These are phyloP conservation scores for Lodderomyces elongisporus DNA, from an alignment of 1,139 yeast species.

Conservation along the genomic window DNA sequence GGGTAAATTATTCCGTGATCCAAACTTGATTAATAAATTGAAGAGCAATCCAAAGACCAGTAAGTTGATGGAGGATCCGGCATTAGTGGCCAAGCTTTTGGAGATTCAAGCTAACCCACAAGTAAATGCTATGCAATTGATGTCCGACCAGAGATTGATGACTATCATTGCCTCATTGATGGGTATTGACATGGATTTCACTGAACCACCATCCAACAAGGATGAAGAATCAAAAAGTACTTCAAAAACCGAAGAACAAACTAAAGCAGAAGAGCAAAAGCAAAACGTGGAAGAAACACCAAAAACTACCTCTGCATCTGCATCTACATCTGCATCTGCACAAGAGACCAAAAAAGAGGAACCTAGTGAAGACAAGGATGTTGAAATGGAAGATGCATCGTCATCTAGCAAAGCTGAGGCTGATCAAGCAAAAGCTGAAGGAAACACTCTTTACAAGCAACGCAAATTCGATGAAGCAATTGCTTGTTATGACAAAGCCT, in stretches of 20 bases:
- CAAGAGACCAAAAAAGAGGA: constrained; percentile 18
- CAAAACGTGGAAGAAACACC: constrained; percentile 11
- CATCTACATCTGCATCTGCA: too few species aligned
- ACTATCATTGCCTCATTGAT: constrained; percentile 79
- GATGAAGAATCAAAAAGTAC: constrained; percentile 13
- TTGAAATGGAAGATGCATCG: constrained; percentile 28
- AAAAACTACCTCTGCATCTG: too few species aligned
- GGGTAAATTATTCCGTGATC: constrained; percentile 75
- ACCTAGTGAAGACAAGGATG: constrained; percentile 22
- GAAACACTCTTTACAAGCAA: constrained; percentile 80
- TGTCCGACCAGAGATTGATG: constrained; percentile 83
- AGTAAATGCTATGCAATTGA: constrained; percentile 58
- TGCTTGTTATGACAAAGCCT: constrained; percentile 78
- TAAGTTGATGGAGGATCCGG: constrained; percentile 83
- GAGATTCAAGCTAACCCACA: constrained; percentile 70
- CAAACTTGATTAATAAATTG: constrained; percentile 69
- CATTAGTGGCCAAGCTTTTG: constrained; percentile 66
- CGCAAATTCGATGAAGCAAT: constrained; percentile 93
- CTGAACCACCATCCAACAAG: constrained; percentile 21
- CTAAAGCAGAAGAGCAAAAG: constrained; percentile 15
- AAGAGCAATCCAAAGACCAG: constrained; percentile 83
- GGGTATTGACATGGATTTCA: constrained; percentile 71
- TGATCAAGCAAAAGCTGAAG: constrained; percentile 76
- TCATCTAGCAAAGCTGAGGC: constrained; percentile 47
- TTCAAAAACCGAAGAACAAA: constrained; percentile 17